Evolutionary conservation across 768 basidiomycete species (phyloP), one percentile per base, ranked within the genome.

Genomic region (Suillus occidentalis): DNA sequence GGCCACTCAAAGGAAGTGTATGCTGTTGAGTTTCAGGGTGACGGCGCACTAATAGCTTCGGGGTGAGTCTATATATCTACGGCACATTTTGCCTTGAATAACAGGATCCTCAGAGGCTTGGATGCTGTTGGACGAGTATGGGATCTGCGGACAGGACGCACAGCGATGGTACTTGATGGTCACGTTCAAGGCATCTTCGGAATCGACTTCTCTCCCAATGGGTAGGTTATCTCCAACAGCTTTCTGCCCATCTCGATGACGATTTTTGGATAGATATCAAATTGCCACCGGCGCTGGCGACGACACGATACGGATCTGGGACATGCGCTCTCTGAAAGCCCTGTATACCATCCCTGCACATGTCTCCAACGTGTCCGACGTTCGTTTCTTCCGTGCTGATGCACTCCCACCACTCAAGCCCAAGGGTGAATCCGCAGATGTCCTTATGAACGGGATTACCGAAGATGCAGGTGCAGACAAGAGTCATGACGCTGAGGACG

Each of bases 241-340:
- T 40, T 31, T 42, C 39, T 12, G 40, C 12, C 18, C 10, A 43
- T 20, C 22, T 45, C 37, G 39, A 31, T 61, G n/a, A 61, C n/a
- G 16, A 13, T 31, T 45, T 65, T 57, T 49, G 42, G 63, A 42
- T 72, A 98, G 96, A 66, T 96, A 97, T 73, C 97, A 99, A 84
- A 89, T 99, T 58, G 97, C 96, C 37, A 97, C 97, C 0, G 97
- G 97, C 43, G 90, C 95, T 5, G 95, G 93, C 53, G 97, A 99
- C 77, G 97, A 99, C 74, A 97, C 97, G 0, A 91, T 99, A 72
- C 91, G 96, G 57, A 94, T 99, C 82, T 99, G 97, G 97, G 97
- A 99, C 79, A 88, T 99, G 81, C 90, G 97, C 45, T 91, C 92
- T 18, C 84, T 97, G 39, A 94, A 90, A 69, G 89, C 94, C n/a